Evolutionary conservation across 495 filamentous ascomycete species (phyloP).

Genomic region (Xylaria scruposa): DNA sequence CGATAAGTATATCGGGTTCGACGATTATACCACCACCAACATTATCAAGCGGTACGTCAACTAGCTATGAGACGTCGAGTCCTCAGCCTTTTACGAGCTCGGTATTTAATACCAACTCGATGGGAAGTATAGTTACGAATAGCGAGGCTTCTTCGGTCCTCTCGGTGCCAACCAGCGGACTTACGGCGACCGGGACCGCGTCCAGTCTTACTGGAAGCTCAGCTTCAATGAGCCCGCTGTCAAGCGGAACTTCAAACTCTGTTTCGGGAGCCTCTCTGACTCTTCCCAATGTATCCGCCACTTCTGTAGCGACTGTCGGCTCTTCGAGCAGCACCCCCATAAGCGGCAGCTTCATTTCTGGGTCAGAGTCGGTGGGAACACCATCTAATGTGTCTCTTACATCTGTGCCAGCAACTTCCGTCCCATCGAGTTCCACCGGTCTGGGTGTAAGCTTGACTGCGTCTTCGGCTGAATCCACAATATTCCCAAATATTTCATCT

Average conservation of each 20-base stretch:
- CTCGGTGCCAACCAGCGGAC: not conserved
- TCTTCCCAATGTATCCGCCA: not conserved
- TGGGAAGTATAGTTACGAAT: slow-evolving; percentile 17
- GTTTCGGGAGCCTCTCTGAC: not conserved
- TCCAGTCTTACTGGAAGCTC: not conserved
- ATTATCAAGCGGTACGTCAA: not conserved
- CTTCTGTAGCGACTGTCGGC: not conserved
- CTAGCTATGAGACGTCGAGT: slow-evolving; percentile 17
- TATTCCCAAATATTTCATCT: not conserved
- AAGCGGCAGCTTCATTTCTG: slow-evolving; percentile 15
- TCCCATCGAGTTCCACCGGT: not conserved
- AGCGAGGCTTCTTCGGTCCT: slow-evolving; percentile 17
- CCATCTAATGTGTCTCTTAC: slow-evolving; percentile 19
- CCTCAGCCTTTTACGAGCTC: slow-evolving; percentile 26
- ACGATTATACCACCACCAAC: not conserved
- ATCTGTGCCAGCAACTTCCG: slow-evolving; percentile 15
- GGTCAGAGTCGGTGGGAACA: not conserved
- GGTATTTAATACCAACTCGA: slow-evolving; percentile 19
- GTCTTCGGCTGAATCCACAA: slow-evolving; percentile 5
- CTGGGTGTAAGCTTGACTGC: not conserved
- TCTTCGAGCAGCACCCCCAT: not conserved
- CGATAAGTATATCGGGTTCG: not conserved
- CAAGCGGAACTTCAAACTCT: not conserved
- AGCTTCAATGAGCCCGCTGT: not conserved
- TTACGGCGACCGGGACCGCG: slow-evolving; percentile 12